Conservation (phyloP, 1,284 basidiomycete genomes). For the Austroboletus niveus region DNA sequence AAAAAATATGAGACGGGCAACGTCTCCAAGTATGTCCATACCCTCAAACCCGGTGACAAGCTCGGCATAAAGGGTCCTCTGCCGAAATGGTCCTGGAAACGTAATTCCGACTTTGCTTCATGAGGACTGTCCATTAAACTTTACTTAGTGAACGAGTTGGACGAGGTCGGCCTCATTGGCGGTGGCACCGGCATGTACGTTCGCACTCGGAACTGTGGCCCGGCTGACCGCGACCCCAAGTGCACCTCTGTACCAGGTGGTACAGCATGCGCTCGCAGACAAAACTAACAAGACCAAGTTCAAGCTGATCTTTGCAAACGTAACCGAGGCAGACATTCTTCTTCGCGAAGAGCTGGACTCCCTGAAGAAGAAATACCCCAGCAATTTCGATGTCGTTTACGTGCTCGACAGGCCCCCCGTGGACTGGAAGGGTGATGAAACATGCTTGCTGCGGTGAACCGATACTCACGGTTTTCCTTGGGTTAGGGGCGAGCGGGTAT, state of each 20-base stretch:
- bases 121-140: neutral
- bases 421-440: constrained; percentile 63
- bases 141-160: constrained; percentile 72
- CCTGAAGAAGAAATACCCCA: constrained; percentile 68
- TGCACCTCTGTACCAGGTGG: constrained; percentile 75
- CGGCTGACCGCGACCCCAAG: constrained; percentile 36
- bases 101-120: constrained; percentile 35
- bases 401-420: constrained; percentile 76
- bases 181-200: constrained; percentile 85
- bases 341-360: constrained; percentile 80
- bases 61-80: constrained; percentile 91
- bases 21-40: constrained; percentile 75
- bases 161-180: constrained; percentile 85
- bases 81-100: constrained; percentile 78
- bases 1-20: constrained; percentile 85
- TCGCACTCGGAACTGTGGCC: constrained; percentile 5
- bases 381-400: constrained; percentile 82
- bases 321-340: constrained; percentile 89
- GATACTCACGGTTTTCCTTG: constrained; percentile 12
- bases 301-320: constrained; percentile 89
- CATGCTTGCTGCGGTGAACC: neutral
- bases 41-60: constrained; percentile 75
- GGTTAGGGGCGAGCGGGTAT: constrained; percentile 65
- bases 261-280: constrained; percentile 72
- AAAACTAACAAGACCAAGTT: constrained; percentile 90